These are phyloP conservation scores for Heimioporus sp. DNA, from an alignment of 768 basidiomycete species.

Conservation along the genomic window DNA sequence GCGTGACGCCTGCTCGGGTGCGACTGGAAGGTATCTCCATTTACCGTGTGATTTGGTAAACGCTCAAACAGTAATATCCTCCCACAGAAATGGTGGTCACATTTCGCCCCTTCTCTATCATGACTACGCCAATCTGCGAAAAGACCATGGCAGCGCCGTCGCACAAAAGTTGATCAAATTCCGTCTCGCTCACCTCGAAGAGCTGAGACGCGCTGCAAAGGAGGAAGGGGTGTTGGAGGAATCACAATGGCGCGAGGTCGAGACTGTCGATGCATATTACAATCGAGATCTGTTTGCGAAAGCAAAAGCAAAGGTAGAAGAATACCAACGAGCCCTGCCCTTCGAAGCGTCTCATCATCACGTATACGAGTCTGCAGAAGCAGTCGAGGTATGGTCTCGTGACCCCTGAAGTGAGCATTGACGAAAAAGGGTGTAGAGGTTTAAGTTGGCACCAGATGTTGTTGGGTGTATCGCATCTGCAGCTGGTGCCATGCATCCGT, in stretches of 20 bases:
- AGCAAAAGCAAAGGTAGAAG: conserved; percentile 41
- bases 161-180: conserved; percentile 60
- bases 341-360: conserved; percentile 38
- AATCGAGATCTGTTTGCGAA: conserved; percentile 39
- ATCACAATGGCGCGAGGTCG: conserved; percentile 57
- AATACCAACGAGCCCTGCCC: conserved; percentile 50
- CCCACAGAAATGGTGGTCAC: conserved; percentile 65
- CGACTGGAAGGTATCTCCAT: conserved; percentile 61
- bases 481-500: conserved; percentile 68
- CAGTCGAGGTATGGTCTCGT: conserved; percentile 24
- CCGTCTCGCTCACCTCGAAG: conserved; percentile 54
- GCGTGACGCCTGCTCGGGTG: conserved; percentile 70
- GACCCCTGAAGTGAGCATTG: not conserved
- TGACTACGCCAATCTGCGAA: conserved; percentile 51
- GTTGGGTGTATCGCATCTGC: conserved; percentile 51
- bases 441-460: conserved; percentile 42
- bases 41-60: not conserved
- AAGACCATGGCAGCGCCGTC: conserved; percentile 40
- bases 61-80: not conserved
- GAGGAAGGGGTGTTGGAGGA: conserved; percentile 50
- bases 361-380: conserved; percentile 34
- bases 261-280: conserved; percentile 57
- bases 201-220: conserved; percentile 47
- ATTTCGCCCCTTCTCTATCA: conserved; percentile 58
- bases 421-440: conserved; percentile 35